Evolutionary conservation across 2,329 filamentous ascomycete genomes (phyloP).

Genomic region (Pyrenochaeta sp.): DNA sequence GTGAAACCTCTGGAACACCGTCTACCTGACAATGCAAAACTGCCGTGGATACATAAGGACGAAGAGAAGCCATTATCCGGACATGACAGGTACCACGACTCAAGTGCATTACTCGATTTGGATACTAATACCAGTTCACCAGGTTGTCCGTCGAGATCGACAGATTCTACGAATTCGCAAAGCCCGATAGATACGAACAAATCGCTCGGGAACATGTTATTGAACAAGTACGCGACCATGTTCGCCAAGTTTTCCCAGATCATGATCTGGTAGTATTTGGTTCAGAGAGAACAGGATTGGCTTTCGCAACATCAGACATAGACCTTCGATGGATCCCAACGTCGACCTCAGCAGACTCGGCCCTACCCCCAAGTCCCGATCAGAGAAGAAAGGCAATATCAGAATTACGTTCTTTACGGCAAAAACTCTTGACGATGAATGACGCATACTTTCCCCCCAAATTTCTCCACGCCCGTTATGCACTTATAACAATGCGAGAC

Average conservation of each 20-base stretch:
- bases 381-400: slow-evolving; percentile 11
- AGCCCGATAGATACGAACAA: slow-evolving; percentile 53
- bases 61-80: slow-evolving; percentile 7
- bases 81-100: slow-evolving; percentile 12
- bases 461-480: slow-evolving; percentile 44
- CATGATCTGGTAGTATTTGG: slow-evolving; percentile 57
- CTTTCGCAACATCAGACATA: slow-evolving; percentile 62
- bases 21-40: slow-evolving; percentile 9
- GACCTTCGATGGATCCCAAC: slow-evolving; percentile 53
- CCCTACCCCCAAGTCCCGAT: slow-evolving; percentile 18
- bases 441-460: slow-evolving; percentile 19
- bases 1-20: slow-evolving; percentile 17
- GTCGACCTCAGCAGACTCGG: slow-evolving; percentile 7
- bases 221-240: slow-evolving; percentile 34
- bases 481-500: slow-evolving; percentile 55
- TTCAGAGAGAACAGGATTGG: slow-evolving; percentile 61
- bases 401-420: slow-evolving; percentile 12
- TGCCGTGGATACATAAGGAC: slow-evolving; percentile 26
- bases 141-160: slow-evolving; percentile 39
- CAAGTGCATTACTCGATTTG: slow-evolving; percentile 1
- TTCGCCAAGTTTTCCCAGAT: slow-evolving; percentile 26
- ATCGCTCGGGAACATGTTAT: slow-evolving; percentile 45
- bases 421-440: neutral
- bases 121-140: neutral
- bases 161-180: slow-evolving; percentile 35